These are phyloP conservation scores for Geotrichum cucujoidarum DNA, from an alignment of 1,139 yeast species.

Conservation along the genomic window DNA sequence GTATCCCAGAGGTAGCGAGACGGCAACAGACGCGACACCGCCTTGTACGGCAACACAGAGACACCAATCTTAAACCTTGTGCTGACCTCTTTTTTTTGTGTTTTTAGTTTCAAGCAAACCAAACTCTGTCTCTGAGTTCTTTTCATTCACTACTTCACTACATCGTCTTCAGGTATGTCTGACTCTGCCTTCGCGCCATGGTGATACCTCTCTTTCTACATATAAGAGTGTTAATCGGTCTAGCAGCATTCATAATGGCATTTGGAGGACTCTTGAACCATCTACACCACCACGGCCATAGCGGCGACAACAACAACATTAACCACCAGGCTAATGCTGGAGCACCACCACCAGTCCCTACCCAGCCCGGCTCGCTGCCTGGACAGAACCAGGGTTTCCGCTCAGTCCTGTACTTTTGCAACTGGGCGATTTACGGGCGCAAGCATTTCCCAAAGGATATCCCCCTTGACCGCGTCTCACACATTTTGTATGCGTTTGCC, in stretches of 20 bases:
- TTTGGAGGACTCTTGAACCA: constrained; percentile 13
- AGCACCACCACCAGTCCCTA: not conserved
- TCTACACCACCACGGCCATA: constrained; percentile 9
- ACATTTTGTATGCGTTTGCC: constrained; percentile 74
- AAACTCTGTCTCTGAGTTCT: too few species aligned
- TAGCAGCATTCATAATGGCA: constrained; percentile 9
- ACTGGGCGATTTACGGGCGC: constrained; percentile 70
- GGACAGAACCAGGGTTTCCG: constrained; percentile 19
- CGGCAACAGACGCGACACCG: too few species aligned
- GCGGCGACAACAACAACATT: not conserved
- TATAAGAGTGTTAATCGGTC: constrained; percentile 3
- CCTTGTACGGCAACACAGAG: too few species aligned
- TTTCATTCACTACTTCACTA: too few species aligned
- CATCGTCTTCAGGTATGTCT: too few species aligned
- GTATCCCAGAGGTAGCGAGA: too few species aligned
- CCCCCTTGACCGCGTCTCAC: constrained; percentile 54
- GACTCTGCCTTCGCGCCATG: too few species aligned
- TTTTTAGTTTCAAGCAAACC: too few species aligned
- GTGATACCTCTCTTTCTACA: too few species aligned
- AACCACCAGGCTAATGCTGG: not conserved
- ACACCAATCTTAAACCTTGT: too few species aligned
- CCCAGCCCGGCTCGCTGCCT: not conserved
- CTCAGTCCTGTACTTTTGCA: constrained; percentile 30
- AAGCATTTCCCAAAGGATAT: constrained; percentile 63
- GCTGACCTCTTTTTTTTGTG: too few species aligned